Evolutionary conservation across 139 green algal species (phyloP), one percentile per base, ranked within the genome.

Genomic region (Tetraselmis chui): DNA sequence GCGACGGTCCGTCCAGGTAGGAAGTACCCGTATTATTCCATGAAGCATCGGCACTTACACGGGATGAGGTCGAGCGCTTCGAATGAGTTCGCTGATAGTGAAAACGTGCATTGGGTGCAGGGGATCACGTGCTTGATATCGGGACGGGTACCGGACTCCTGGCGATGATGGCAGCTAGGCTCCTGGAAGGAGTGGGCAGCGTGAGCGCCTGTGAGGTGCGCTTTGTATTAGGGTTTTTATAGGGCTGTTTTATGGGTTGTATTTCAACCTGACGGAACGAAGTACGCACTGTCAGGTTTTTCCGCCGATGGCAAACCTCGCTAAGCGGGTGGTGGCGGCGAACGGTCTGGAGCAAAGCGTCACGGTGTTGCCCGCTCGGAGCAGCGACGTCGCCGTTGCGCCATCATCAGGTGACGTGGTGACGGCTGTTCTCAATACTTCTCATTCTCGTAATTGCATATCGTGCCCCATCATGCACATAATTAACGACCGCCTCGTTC

Each of bases 61-160:
- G 29, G 26, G 31, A 76, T 18, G 31, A 18, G 28, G 18, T 76
- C 31, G 27, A 45, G 79, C 25, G 29, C 22, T 82, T 31, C 45
- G 75, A 26, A 30, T 74, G 31, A 23, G 0, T n/a, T 28, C 1
- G 59, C 78, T n/a, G n/a, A n/a, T n/a, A n/a, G n/a, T n/a, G n/a
- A n/a, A n/a, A n/a, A n/a, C n/a, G n/a, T n/a, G n/a, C n/a, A n/a
- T n/a, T n/a, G n/a, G n/a, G n/a, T n/a, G 0, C 31, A 75, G 79
- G 81, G 23, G 28, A 82, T 1, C 82, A 81, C 0, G 79, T 91
- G 1, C 81, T 93, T 77, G 88, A 91, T 59, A 91, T 92, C 32
- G 90, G 90, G 26, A 93, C 90, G 28, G 90, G 90, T 80, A 92
- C 88, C 22, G 90, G 90, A 23, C 85, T 93, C 29, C 82, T 93